Conservation (phyloP, 2,329 filamentous ascomycete species). For the Hymenoscyphus repandus region DNA sequence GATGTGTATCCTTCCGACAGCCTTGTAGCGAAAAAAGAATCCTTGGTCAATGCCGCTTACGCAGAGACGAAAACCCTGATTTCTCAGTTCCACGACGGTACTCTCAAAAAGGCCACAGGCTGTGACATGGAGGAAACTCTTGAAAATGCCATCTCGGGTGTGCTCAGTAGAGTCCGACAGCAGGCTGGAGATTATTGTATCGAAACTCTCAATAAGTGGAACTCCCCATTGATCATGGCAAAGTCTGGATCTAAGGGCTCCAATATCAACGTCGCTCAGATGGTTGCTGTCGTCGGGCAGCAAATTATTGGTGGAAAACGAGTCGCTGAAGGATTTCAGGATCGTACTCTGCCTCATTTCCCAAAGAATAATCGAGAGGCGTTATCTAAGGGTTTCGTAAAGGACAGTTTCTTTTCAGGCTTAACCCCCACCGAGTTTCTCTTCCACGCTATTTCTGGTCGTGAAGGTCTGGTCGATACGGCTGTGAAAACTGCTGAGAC, state of each 20-base stretch:
- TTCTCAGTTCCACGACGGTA: conserved; percentile 70
- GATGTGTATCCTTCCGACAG: conserved; percentile 81
- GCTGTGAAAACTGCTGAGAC: conserved; percentile 99
- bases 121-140: conserved; percentile 89
- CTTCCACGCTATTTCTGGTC: conserved; percentile 96
- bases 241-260: conserved; percentile 96
- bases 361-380: conserved; percentile 87
- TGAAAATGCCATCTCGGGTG: conserved; percentile 85
- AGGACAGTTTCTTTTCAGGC: conserved; percentile 95
- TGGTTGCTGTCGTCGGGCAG: conserved; percentile 95
- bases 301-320: conserved; percentile 94
- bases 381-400: conserved; percentile 94
- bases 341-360: conserved; percentile 90
- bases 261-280: conserved; percentile 97
- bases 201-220: conserved; percentile 81
- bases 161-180: conserved; percentile 86
- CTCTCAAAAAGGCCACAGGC: conserved; percentile 78
- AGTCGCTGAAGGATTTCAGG: conserved; percentile 94
- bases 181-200: conserved; percentile 90
- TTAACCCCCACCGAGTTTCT: conserved; percentile 88
- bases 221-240: conserved; percentile 93
- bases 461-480: conserved; percentile 97
- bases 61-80: conserved; percentile 79
- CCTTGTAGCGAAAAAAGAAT: conserved; percentile 67
- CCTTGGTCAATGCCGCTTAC: conserved; percentile 74